These are phyloP conservation scores for Xanthoparmelia taractica DNA, from an alignment of 495 filamentous ascomycete genomes.

Conservation along the genomic window DNA sequence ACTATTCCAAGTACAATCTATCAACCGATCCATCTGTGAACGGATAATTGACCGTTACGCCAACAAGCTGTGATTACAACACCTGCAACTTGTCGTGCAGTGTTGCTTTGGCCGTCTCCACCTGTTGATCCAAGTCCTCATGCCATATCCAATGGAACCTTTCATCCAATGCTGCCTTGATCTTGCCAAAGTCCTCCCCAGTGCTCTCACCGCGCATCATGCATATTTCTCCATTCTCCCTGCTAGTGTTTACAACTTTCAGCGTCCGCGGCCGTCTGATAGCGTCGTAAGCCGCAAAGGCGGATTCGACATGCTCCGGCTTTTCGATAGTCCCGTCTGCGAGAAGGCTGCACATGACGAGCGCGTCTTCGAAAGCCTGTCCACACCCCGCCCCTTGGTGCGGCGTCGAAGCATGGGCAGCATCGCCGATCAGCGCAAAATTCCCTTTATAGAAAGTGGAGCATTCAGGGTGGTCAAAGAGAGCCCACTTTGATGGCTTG, in stretches of 20 bases:
- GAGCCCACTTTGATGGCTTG: conserved; percentile 22
- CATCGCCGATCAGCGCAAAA: conserved; percentile 44
- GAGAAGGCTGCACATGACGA: conserved; percentile 43
- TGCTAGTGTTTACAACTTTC: conserved; percentile 42
- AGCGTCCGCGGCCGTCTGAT: conserved; percentile 38
- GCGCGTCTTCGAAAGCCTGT: conserved; percentile 53
- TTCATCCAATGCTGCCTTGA: conserved; percentile 22
- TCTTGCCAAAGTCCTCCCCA: conserved; percentile 19
- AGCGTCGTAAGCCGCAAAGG: conserved; percentile 21
- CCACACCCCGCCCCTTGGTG: conserved; percentile 57
- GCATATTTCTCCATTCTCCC: conserved; percentile 18
- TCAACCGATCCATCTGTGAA: no score
- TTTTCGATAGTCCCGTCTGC: conserved; percentile 27
- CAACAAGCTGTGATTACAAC: no score
- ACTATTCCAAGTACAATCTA: no score
- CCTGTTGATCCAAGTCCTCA: conserved; percentile 28
- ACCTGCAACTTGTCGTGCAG: no score
- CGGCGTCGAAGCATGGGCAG: conserved; percentile 53
- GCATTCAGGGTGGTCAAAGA: conserved; percentile 43
- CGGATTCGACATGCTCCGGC: conserved; percentile 8
- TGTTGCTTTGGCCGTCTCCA: no score
- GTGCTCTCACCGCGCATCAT: conserved; percentile 10
- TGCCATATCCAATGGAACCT: conserved; percentile 26
- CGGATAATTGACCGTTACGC: no score
- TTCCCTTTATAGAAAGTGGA: conserved; percentile 33